Evolutionary conservation across 495 filamentous ascomycete species (phyloP).

Genomic region (Astrothelium subdiscretum): DNA sequence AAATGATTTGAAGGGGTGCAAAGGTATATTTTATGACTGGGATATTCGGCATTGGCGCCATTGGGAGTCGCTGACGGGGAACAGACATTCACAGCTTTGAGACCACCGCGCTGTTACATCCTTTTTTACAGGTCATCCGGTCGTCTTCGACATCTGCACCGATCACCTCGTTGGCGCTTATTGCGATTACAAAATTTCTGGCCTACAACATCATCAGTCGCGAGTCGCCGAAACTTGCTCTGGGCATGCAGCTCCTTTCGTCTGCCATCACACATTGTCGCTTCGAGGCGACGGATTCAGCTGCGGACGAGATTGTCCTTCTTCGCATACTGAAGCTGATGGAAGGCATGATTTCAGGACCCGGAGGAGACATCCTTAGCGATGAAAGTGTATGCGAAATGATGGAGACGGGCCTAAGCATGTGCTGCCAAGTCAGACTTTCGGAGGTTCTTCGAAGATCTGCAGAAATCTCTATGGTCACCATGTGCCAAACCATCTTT

Average conservation of each 20-base stretch:
- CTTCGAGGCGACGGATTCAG: slow-evolving; percentile 90
- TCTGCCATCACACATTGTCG: slow-evolving; percentile 94
- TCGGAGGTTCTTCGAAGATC: slow-evolving; percentile 84
- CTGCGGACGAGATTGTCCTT: slow-evolving; percentile 89
- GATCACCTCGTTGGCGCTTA: slow-evolving; percentile 86
- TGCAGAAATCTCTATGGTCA: slow-evolving; percentile 94
- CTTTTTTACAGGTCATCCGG: slow-evolving; percentile 94
- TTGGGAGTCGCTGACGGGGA: slow-evolving; percentile 8
- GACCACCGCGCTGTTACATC: slow-evolving; percentile 78
- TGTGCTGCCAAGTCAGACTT: slow-evolving; percentile 88
- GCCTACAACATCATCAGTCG: slow-evolving; percentile 81
- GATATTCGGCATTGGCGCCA: not conserved
- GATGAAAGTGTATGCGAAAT: slow-evolving; percentile 98
- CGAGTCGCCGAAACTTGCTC: slow-evolving; percentile 68
- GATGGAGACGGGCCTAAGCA: slow-evolving; percentile 97
- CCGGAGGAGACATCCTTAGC: slow-evolving; percentile 73
- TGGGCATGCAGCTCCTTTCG: slow-evolving; percentile 90
- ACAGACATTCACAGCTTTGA: slow-evolving; percentile 81
- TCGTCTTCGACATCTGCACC: slow-evolving; percentile 92
- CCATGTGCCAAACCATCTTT: slow-evolving; percentile 98
- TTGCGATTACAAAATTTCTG: slow-evolving; percentile 96
- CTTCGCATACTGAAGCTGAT: slow-evolving; percentile 91
- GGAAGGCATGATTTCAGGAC: slow-evolving; percentile 92
- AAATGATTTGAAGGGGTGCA: slow-evolving; percentile 81
- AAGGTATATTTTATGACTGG: slow-evolving; percentile 38